Base-by-base conservation (phyloP, 2,329 filamentous ascomycete genomes). In the Elsinoe fawcettii region DNA sequence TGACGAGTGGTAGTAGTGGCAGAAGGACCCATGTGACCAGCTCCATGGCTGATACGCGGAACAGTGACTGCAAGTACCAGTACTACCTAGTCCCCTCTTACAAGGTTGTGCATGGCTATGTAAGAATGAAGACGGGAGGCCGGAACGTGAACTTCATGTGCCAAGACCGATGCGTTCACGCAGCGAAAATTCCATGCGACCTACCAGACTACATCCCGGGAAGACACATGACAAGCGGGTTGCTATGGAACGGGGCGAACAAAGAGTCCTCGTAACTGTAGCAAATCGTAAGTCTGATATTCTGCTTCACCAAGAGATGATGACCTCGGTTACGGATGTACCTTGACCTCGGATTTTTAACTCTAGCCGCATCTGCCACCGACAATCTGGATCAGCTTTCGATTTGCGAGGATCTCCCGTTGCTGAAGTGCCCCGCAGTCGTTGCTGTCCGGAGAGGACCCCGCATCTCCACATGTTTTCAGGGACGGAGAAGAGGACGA, bases 1-100 rank as follows among this genome's bases (percentile, higher is more conserved):
- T 64, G 47, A 67, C 67, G 36, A 75, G 63, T 44, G 76, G 55
- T 25, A 76, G 64, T 36, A 74, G 59, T 51, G 75, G 75, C 55
- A 76, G 56, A 27, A 66, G 66, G 44, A 70, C 68, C 67, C 66
- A 71, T 22, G 66, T 61, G 27, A 72, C 57, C 69, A 70, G 73
- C 59, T 73, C 68, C 74, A 77, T 76, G 4, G 59, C 64, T 59
- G 39, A 57, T 34, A 22, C 2, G 32, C 12, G 14, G 46, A 20
- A 12, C 34, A 4, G 14, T n/a, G 14, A 3, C 34, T 5, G 34
- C 34, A 5, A 7, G 34, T 12, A 32, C 30, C 12, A 37, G 5
- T n/a, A 25, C 41, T 25, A 46, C 22, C n/a, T 25, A 20, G 9
- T 46, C 9, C 27, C 27, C 27, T 18, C 22, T 14, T 43, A 37